A percentile compares a stretch with the other conserved stretches of the same genome.
phyloP scores from a whole-genome alignment of 805 yeast species.

The Metschnikowia colocasiae region DNA sequence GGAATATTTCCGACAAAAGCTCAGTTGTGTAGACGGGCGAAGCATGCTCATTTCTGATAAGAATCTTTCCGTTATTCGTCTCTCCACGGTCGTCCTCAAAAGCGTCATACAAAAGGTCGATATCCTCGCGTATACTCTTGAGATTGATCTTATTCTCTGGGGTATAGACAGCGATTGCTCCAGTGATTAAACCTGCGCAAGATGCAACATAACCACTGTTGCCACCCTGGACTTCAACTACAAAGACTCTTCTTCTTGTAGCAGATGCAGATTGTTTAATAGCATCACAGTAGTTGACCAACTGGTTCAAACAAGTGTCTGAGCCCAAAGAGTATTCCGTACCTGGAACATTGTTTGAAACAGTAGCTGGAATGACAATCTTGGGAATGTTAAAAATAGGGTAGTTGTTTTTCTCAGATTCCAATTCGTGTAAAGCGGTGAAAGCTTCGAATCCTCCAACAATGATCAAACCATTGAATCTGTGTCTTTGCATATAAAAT shows the following conservation, averaged over 20 bases:
- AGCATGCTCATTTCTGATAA: conserved; percentile 80
- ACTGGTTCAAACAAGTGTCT: conserved; percentile 90
- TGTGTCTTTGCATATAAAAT: conserved; percentile 83
- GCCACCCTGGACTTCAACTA: conserved; percentile 98
- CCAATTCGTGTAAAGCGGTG: conserved; percentile 75
- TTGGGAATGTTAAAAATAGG: conserved; percentile 94
- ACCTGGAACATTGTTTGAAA: conserved; percentile 98
- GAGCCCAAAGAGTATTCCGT: conserved; percentile 93
- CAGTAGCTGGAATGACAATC: conserved; percentile 91
- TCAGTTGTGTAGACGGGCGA: conserved; percentile 79
- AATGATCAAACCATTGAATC: conserved; percentile 82
- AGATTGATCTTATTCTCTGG: conserved; percentile 80
- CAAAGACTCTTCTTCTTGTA: conserved; percentile 89
- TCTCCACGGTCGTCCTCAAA: conserved; percentile 75
- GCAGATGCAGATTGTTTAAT: conserved; percentile 94
- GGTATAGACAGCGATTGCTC: conserved; percentile 86
- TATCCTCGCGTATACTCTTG: conserved; percentile 19
- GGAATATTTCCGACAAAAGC: conserved; percentile 76
- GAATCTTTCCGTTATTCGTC: conserved; percentile 77
- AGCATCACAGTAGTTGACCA: conserved; percentile 91
- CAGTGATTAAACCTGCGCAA: conserved; percentile 76
- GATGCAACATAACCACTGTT: conserved; percentile 93
- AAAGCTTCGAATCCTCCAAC: conserved; percentile 99
- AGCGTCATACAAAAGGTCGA: conserved; percentile 52
- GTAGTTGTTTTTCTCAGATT: conserved; percentile 68